Conservation (phyloP, 192 early-diverging fungal genomes). For the Mycoemilia scoparia region DNA sequence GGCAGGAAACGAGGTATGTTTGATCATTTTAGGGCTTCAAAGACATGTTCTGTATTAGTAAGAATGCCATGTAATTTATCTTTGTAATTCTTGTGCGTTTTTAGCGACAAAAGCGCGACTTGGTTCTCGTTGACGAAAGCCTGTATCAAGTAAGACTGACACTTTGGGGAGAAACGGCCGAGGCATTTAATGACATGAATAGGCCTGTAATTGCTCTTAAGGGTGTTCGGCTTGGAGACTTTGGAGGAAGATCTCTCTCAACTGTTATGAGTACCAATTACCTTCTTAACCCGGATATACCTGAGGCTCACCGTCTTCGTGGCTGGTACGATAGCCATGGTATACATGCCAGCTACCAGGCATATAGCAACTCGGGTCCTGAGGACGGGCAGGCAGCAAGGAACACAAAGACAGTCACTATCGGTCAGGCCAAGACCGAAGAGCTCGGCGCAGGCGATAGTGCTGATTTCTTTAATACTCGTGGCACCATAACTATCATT, state of each 20-base stretch:
- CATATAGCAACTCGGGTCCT: too few species aligned
- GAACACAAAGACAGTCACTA: slow-evolving; percentile 17
- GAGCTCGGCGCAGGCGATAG: slow-evolving; percentile 49
- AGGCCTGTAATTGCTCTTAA: slow-evolving; percentile 64
- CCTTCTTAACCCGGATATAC: slow-evolving; percentile 52
- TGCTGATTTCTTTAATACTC: slow-evolving; percentile 54
- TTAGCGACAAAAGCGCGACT: slow-evolving; percentile 79
- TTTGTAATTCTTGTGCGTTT: too few species aligned
- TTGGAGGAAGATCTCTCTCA: slow-evolving; percentile 50
- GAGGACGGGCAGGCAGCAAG: slow-evolving; percentile 6
- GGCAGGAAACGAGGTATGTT: too few species aligned
- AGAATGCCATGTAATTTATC: too few species aligned
- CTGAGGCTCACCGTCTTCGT: slow-evolving; percentile 47
- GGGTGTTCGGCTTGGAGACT: slow-evolving; percentile 73
- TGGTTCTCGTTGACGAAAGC: slow-evolving; percentile 61
- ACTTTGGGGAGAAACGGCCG: slow-evolving; percentile 74
- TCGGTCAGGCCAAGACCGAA: slow-evolving; percentile 47
- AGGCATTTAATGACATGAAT: slow-evolving; percentile 31
- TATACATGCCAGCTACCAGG: slow-evolving; percentile 15
- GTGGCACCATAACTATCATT: slow-evolving; percentile 58
- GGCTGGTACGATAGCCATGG: slow-evolving; percentile 41
- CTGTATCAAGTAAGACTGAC: slow-evolving; percentile 53
- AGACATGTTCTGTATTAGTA: too few species aligned
- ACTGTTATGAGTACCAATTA: slow-evolving; percentile 27
- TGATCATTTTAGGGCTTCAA: too few species aligned